Percentiles rank a stretch among this genome's conserved stretches.
Conservation (phyloP, 1,139 yeast genomes). For the Saccharomyces hybrid region DNA sequence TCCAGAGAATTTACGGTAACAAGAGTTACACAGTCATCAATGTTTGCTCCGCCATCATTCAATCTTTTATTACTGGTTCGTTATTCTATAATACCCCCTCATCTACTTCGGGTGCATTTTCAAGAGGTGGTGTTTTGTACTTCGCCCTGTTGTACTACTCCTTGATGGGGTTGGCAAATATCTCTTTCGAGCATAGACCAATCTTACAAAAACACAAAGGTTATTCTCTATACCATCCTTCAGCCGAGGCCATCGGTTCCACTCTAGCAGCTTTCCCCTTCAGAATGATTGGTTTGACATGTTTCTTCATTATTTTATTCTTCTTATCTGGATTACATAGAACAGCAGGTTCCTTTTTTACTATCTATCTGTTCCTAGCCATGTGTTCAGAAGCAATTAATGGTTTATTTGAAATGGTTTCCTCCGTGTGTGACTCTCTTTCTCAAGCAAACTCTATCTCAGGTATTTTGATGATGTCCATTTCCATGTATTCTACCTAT, state of each 20-base stretch:
- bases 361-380: slow-evolving; percentile 40
- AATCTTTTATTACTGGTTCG: slow-evolving; percentile 45
- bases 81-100: slow-evolving; percentile 39
- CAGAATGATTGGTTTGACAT: slow-evolving; percentile 38
- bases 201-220: slow-evolving; percentile 50
- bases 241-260: slow-evolving; percentile 50
- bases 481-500: slow-evolving; percentile 48
- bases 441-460: slow-evolving; percentile 48
- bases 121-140: slow-evolving; percentile 52
- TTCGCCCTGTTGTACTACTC: slow-evolving; percentile 48
- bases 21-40: slow-evolving; percentile 43
- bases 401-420: slow-evolving; percentile 43
- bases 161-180: slow-evolving; percentile 49
- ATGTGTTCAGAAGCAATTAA: slow-evolving; percentile 38
- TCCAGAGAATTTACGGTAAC: slow-evolving; percentile 46
- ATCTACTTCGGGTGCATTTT: slow-evolving; percentile 44
- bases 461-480: slow-evolving; percentile 42
- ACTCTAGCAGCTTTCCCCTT: slow-evolving; percentile 44
- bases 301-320: slow-evolving; percentile 42
- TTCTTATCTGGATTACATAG: slow-evolving; percentile 45
- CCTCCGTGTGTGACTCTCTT: slow-evolving; percentile 40
- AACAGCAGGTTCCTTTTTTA: slow-evolving; percentile 50
- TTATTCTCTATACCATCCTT: slow-evolving; percentile 50
- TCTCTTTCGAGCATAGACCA: slow-evolving; percentile 45
- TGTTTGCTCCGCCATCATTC: slow-evolving; percentile 41